Evolutionary conservation across 441 rosid genomes (phyloP), one percentile per base, ranked within the genome.

Genomic region (Pelargonium fulgidum): DNA sequence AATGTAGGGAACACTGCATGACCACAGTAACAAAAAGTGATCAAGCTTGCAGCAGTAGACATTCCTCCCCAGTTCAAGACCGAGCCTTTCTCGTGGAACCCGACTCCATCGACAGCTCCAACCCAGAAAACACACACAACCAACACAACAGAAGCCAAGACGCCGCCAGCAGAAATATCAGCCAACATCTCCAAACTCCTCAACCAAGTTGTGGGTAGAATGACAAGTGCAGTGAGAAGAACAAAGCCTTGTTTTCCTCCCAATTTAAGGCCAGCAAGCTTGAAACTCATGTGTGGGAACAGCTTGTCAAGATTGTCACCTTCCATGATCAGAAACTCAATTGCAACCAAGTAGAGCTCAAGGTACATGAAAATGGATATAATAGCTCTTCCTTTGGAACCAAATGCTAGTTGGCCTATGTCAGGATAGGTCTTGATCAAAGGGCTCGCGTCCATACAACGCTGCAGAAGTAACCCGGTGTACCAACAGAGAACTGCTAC

Each of bases 1-100:
- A 88, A 68, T 7, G 87, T 86, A 44, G 96, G 92, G 64, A 90
- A 86, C 81, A 88, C 80, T 10, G 87, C 75, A 77, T 86, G 96
- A 0, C 87, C 90, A 63, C 87, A 77, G 12, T 83, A 86, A 67
- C 96, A 90, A 62, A 90, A 85, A 19, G 83, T 50, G 26, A 78
- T 80, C 74, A 88, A 64, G 77, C 96, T 86, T 48, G 84, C 20
- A 1, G 96, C 59, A 42, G 85, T 88, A 5, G 93, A 88, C 68
- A 90, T 19, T 2, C 85, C 89, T 58, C 68, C 66, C 86, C 81
- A 80, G 64, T 84, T 78, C 75, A 78, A 63, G 68, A 80, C 65
- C 67, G 33, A 17, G n/a, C 81, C 87, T 45, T 64, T 78, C 63
- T 76, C 89, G 47, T 73, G 78, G 63, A 86, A 85, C 39, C 88